Evolutionary conservation across 2,329 filamentous ascomycete species (phyloP), one percentile per base, ranked within the genome.

Genomic region (Cercospora berteroae): DNA sequence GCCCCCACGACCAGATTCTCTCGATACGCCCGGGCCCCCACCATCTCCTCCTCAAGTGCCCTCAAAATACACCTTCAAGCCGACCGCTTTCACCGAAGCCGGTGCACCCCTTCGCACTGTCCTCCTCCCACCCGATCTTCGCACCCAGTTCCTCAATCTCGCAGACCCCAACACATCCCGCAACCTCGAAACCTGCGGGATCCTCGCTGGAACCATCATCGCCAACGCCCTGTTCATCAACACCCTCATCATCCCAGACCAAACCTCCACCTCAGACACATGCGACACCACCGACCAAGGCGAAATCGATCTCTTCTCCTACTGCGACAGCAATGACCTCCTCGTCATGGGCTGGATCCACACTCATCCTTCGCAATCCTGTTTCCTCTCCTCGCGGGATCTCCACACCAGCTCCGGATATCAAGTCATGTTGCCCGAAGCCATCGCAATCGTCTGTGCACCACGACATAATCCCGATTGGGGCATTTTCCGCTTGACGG

Each of bases 311-410:
- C 85, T 97, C 29, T 94, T 97, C 73, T 93, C 97, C 65, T 97
- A 94, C 78, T 96, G 94, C 76, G 91, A 95, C 74, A 85, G 84
- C 5, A 88, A 96, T 75, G 91, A 96, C 68, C 80, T 98, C 39
- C 87, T 97, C 79, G 88, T 96, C 63, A 85, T 97, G 5, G 94
- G 94, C 44, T 99, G 95, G 95, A 99, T 99, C 69, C 95, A 99
- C 77, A 99, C 95, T 0, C 95, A 99, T 78, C 95, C 95, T 0
- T 93, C 90, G 0, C 95, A 99, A 81, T 96, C 93, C 0, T 99
- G 95, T 79, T 99, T 99, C 78, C 96, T 99, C 92, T 97, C 93
- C 77, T 95, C 91, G 59, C 85, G 94, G 60, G 95, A 99, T 77
- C 78, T 98, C 72, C 95, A 99, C 77, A 99, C 96, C 0, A 94